Conservation (phyloP, 1,139 yeast genomes). For the Nakaseomyces glabratus region DNA sequence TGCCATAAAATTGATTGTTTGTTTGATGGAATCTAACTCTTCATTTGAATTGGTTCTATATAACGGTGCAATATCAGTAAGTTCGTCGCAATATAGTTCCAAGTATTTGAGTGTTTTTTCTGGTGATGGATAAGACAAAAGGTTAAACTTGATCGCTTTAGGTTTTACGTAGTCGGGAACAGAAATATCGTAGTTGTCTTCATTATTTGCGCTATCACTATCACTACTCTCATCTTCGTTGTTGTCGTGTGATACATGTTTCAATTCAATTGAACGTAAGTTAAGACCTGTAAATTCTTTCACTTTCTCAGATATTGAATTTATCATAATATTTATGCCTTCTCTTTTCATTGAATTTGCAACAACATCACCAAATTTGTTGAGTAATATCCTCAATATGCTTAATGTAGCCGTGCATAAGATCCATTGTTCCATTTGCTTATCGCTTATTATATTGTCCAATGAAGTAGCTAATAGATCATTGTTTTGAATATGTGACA, state of each 20-base stretch:
- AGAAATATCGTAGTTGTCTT: constrained; percentile 19
- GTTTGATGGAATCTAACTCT: constrained; percentile 26
- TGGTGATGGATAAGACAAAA: constrained; percentile 16
- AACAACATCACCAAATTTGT: constrained; percentile 39
- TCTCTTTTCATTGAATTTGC: constrained; percentile 54
- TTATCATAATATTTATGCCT: constrained; percentile 48
- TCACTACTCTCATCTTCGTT: constrained; percentile 21
- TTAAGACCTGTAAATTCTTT: constrained; percentile 12
- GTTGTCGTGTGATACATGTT: constrained; percentile 9
- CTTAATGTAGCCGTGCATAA: constrained; percentile 49
- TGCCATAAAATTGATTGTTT: constrained; percentile 13
- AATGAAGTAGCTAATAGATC: constrained; percentile 12
- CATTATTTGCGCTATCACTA: constrained; percentile 28
- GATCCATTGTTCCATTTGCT: constrained; percentile 31
- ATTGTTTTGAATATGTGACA: constrained; percentile 39
- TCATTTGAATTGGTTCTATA: no score
- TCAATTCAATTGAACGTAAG: constrained; percentile 15
- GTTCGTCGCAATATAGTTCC: background rate
- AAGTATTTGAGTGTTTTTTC: constrained; percentile 9
- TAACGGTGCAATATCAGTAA: no score
- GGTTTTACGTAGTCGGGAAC: constrained; percentile 24
- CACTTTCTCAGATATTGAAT: constrained; percentile 7
- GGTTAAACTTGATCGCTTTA: constrained; percentile 17
- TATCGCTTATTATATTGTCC: constrained; percentile 16
- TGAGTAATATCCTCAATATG: constrained; percentile 40